Base-by-base conservation (phyloP, 768 basidiomycete genomes). In the Podaxis sp. region DNA sequence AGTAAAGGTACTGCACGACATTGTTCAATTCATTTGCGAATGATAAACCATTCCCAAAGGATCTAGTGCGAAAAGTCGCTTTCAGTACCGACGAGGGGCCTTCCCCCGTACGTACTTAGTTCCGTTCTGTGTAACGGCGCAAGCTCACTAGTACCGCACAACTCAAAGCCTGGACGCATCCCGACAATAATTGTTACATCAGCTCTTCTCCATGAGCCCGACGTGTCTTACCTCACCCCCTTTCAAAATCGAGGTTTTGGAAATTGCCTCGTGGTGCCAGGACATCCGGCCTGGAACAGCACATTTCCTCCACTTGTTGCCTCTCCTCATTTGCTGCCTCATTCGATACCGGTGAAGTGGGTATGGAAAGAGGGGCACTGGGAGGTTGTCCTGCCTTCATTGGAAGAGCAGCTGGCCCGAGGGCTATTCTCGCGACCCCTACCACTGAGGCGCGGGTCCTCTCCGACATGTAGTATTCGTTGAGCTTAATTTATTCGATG, bases 171-270 rank as follows among this genome's bases (percentile, higher is more conserved):
- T 24, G 17, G 48, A 8, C n/a, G 19, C 11, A 24, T 49, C 48
- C 48, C 48, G 6, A 22, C 48, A 49, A 86, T 87, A 52, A 69
- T 83, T 54, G 74, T 88, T 26, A 85, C 82, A 0, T 79, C 79
- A 3, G 83, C 83, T 68, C 71, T 75, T 3, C 62, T 75, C 1
- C 75, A 78, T 38, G 66, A 75, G 5, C 77, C 69, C 42, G 79
- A 80, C 72, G 69, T 3, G 76, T 33, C 80, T 1, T 81, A 75
- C 65, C 81, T 77, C 63, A 77, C 84, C 19, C 85, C 86, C 11
- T 76, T 76, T 65, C 86, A 88, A 71, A 81, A 87, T 68, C 74
- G 79, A 13, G 81, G 78, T 3, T 87, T 85, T 68, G 81, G 83
- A 39, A 72, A 75, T 53, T 75, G 75, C 33, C 79, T 87, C 24